A percentile compares a stretch with the other conserved stretches of the same genome.
Conservation (phyloP, 768 basidiomycete genomes). For the Cantharellus anzutake region DNA sequence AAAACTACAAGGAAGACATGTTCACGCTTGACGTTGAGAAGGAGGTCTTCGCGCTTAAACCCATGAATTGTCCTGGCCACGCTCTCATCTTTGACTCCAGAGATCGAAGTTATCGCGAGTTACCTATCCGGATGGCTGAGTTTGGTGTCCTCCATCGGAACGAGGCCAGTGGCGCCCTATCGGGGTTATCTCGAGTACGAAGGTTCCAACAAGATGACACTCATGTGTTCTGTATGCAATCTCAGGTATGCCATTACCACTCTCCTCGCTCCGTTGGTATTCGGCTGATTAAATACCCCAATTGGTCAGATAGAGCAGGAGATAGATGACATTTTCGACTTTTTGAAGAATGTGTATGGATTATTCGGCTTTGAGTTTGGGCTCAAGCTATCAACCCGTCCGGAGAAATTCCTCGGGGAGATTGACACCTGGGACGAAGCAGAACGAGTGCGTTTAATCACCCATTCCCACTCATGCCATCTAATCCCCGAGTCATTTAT, state of each 20-base stretch:
- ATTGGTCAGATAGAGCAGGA: slow-evolving; percentile 62
- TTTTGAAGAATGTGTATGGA: slow-evolving; percentile 86
- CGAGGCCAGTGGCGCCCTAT: slow-evolving; percentile 86
- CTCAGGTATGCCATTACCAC: slow-evolving; percentile 35
- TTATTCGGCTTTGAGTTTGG: slow-evolving; percentile 89
- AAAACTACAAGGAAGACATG: slow-evolving; percentile 98
- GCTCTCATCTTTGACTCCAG: slow-evolving; percentile 89
- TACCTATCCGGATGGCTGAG: slow-evolving; percentile 95
- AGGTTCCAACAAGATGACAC: slow-evolving; percentile 97
- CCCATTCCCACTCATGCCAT: not conserved
- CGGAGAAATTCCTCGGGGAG: slow-evolving; percentile 80
- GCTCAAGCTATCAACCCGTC: slow-evolving; percentile 87
- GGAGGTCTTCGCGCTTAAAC: slow-evolving; percentile 89
- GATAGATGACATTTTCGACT: slow-evolving; percentile 75
- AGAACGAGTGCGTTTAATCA: slow-evolving; percentile 38
- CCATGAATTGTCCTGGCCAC: slow-evolving; percentile 99
- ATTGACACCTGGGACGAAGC: slow-evolving; percentile 83
- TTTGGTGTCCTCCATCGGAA: slow-evolving; percentile 96
- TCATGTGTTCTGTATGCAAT: slow-evolving; percentile 94
- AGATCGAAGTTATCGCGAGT: slow-evolving; percentile 85
- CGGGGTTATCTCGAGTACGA: slow-evolving; percentile 81
- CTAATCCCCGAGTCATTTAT: not conserved
- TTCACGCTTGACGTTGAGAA: slow-evolving; percentile 89
- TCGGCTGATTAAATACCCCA: not conserved
- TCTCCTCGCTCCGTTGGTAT: not conserved